A percentile compares a stretch with the other conserved stretches of the same genome.
Conservation (phyloP, 148 eudicot genomes). For the Rhododendron griersonianum region DNA sequence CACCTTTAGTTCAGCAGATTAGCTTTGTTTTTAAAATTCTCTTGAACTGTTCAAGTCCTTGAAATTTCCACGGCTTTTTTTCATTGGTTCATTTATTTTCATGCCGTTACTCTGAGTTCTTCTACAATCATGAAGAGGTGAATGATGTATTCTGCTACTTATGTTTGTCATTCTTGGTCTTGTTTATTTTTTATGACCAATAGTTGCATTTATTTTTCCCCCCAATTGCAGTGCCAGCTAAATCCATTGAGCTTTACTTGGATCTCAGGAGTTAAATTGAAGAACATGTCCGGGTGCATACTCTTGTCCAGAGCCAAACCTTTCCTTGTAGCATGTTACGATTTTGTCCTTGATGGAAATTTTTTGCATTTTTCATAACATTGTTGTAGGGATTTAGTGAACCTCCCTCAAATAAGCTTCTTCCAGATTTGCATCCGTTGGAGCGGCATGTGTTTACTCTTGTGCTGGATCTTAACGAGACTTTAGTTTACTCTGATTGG, state of each 20-base stretch:
- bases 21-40: no score
- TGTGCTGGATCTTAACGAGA: slow-evolving; percentile 82
- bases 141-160: background rate
- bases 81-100: background rate
- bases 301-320: background rate
- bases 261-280: slow-evolving; percentile 50
- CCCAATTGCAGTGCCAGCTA: slow-evolving; percentile 48
- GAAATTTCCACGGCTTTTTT: no score
- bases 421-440: slow-evolving; percentile 81
- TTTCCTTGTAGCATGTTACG: slow-evolving; percentile 5
- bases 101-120: background rate
- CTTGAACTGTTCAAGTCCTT: no score
- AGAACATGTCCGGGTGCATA: slow-evolving; percentile 54
- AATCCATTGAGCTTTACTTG: slow-evolving; percentile 47
- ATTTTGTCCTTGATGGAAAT: no score
- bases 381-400: no score
- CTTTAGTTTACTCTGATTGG: slow-evolving; percentile 91
- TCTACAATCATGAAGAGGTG: background rate
- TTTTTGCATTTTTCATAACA: no score
- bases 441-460: slow-evolving; percentile 75
- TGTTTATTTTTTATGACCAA: background rate
- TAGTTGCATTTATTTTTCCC: background rate
- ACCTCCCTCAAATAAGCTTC: slow-evolving; percentile 77
- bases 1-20: background rate
- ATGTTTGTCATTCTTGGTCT: background rate